Base-by-base conservation (phyloP, 2,329 filamentous ascomycete species). In the Cladosporium colombiae region DNA sequence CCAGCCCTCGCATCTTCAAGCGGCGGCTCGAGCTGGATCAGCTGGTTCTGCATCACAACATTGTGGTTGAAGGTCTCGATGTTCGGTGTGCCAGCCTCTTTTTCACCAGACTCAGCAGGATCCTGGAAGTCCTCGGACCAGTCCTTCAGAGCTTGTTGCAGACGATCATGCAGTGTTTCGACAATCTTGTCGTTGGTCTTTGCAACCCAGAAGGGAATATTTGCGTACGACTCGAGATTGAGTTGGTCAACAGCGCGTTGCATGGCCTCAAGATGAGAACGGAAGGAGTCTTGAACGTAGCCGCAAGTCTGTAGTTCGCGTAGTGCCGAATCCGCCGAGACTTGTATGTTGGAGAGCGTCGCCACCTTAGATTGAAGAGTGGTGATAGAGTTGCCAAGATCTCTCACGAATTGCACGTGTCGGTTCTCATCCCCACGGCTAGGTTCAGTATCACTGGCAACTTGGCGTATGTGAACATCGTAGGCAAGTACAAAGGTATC, bases 401-500 rank as follows among this genome's bases (percentile, higher is more conserved):
- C 93, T 35, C 93, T 91, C 58, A 99, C 93, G 76, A 98, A 99
- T 75, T 97, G 91, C 60, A 97, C 93, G 77, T 99, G 96, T 77
- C 75, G 68, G 66, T 74, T 74, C 56, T 76, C 74, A 4, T 73
- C 70, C 8, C 73, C 80, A 46, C 60, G 60, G 44, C 77, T 77
- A 65, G 84, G 74, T 67, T 85, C 72, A 68, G 85, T 78, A 73
- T 91, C 85, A 74, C 90, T 65, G 31, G 80, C 74, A 83, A 78
- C 65, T 85, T 86, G 86, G 69, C 88, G 90, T 69, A 93, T 87
- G 71, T 93, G 93, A 35, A 97, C 84, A 76, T 99, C 95, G 77
- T 97, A 97, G 1, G 93, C 93, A 77, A 97, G 94, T 62, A 99
- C 92, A 73, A 99, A 98, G 0, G 95, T 97, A 75, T 99, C 95